A percentile compares a stretch with the other conserved stretches of the same genome.
Evolutionary conservation across 306 rosid species (phyloP).

Genomic region (Ceratonia siliqua): DNA sequence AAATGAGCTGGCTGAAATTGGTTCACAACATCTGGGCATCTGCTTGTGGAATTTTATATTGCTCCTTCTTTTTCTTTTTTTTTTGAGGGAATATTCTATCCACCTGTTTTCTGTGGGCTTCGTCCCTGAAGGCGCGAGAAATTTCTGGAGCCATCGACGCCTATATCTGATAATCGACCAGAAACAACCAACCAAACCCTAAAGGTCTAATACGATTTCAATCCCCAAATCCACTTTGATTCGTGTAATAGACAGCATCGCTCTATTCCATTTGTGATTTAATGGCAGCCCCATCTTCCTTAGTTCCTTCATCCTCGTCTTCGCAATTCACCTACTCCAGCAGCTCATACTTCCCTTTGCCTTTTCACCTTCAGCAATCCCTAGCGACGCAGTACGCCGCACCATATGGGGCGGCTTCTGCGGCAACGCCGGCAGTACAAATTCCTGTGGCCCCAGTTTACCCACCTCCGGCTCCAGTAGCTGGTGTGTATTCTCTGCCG

Average conservation of each 20-base stretch:
- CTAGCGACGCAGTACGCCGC: constrained; percentile 52
- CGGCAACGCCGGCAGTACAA: constrained; percentile 32
- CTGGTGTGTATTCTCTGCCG: constrained; percentile 59
- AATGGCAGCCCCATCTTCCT: constrained; percentile 60
- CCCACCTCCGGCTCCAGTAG: constrained; percentile 46
- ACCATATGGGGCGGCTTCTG: constrained; percentile 46
- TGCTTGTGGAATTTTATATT: too few relatives aligned
- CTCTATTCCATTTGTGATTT: background rate
- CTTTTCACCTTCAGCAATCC: constrained; percentile 84
- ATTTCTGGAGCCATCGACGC: background rate
- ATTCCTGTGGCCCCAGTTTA: constrained; percentile 39
- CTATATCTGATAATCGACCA: background rate
- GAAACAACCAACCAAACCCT: background rate
- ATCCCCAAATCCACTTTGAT: background rate
- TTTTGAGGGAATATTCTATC: too few relatives aligned
- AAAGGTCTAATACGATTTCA: background rate
- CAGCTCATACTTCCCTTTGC: constrained; percentile 69
- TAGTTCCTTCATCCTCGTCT: constrained; percentile 36
- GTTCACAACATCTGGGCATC: too few relatives aligned
- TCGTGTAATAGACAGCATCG: background rate
- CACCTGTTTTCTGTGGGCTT: too few relatives aligned
- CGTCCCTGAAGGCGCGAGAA: background rate
- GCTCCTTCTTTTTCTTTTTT: too few relatives aligned
- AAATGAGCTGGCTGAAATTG: too few relatives aligned
- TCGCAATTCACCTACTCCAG: constrained; percentile 64